Conservation (phyloP, 139 green algal species). For the Nannochloris sp. region DNA sequence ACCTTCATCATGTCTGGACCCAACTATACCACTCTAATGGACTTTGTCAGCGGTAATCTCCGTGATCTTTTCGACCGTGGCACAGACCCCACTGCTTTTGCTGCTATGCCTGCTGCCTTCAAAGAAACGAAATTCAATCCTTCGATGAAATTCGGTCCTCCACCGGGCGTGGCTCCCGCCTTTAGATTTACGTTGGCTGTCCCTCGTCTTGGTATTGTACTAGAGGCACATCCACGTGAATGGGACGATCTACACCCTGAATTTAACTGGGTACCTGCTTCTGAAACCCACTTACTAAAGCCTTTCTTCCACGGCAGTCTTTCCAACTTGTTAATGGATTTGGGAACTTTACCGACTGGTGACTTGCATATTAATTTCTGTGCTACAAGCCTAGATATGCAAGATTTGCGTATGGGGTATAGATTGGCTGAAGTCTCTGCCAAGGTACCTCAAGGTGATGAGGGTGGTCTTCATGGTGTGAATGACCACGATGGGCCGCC, state of each 20-base stretch:
- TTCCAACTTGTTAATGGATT: constrained; percentile 30
- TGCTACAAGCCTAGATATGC: constrained; percentile 18
- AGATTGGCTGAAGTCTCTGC: constrained; percentile 5
- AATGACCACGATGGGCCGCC: neutral
- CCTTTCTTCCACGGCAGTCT: constrained; percentile 12
- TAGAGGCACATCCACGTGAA: constrained; percentile 36
- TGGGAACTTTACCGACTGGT: constrained; percentile 14
- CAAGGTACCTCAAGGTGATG: neutral
- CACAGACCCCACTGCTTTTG: neutral
- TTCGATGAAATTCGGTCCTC: constrained; percentile 36
- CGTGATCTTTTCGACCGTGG: constrained; percentile 2
- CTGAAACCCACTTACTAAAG: neutral
- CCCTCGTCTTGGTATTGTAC: constrained; percentile 16
- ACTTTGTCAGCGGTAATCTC: constrained; percentile 39
- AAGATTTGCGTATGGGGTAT: constrained; percentile 37
- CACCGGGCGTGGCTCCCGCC: constrained; percentile 6
- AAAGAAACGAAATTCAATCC: constrained; percentile 29
- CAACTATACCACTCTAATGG: constrained; percentile 34
- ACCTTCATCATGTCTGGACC: constrained; percentile 20
- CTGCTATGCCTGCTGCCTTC: neutral
- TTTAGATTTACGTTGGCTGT: constrained; percentile 36
- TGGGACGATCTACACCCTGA: constrained; percentile 8
- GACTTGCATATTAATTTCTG: constrained; percentile 34
- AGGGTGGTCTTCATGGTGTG: neutral
- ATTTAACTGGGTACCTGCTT: neutral